These are phyloP conservation scores for Ilyonectria mors-panacis DNA, from an alignment of 2,329 filamentous ascomycete genomes.

Conservation along the genomic window DNA sequence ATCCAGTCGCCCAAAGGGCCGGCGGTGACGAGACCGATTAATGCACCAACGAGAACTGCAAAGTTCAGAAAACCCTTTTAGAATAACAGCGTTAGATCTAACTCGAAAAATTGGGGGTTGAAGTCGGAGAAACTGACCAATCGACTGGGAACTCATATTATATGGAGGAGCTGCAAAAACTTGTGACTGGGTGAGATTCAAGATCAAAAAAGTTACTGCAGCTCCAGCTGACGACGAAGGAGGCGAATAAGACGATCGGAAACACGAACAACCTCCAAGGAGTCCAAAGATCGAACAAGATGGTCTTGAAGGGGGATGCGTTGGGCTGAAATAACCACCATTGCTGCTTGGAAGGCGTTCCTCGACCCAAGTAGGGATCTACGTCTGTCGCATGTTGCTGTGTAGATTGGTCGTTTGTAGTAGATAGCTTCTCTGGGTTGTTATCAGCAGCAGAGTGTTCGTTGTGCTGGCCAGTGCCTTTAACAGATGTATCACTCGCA, in stretches of 20 bases:
- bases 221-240: constrained; percentile 28
- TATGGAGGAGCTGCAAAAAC: constrained; percentile 33
- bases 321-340: constrained; percentile 9
- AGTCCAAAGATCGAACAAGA: constrained; percentile 14
- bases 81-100: not conserved
- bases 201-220: constrained; percentile 21
- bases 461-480: not conserved
- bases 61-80: constrained; percentile 65
- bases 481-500: not conserved
- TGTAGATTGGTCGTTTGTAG: not conserved
- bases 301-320: not conserved
- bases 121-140: constrained; percentile 7
- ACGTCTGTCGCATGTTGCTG: not conserved
- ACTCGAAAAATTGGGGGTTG: not conserved
- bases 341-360: constrained; percentile 5
- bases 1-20: constrained; percentile 63
- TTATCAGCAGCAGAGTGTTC: not conserved
- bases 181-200: constrained; percentile 28
- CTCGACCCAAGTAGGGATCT: constrained; percentile 13
- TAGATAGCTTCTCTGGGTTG: not conserved
- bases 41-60: constrained; percentile 57
- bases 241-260: constrained; percentile 27
- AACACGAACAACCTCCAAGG: constrained; percentile 24
- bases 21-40: constrained; percentile 58
- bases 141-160: constrained; percentile 26